Conservation (phyloP, 345 rosid species). For the Jatropha curcas region DNA sequence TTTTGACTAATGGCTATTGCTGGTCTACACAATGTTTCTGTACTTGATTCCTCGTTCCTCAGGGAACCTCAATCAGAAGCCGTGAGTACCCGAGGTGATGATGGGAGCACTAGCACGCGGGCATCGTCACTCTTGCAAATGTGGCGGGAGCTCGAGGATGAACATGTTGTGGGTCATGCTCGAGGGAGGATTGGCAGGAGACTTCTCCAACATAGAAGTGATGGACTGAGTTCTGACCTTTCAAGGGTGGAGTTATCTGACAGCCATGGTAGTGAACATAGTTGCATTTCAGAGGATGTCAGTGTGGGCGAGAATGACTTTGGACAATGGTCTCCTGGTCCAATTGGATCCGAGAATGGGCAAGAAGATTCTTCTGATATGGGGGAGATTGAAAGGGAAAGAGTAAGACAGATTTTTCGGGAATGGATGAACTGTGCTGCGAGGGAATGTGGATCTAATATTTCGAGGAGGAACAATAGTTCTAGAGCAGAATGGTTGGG, state of each 20-base stretch:
- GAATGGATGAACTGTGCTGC: conserved; percentile 77
- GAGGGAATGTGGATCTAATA: conserved; percentile 49
- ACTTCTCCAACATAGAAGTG: conserved; percentile 45
- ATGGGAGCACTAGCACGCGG: conserved; percentile 61
- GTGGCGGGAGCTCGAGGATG: conserved; percentile 94
- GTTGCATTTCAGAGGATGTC: conserved; percentile 42
- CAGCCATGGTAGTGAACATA: conserved; percentile 38
- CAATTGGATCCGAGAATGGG: conserved; percentile 48
- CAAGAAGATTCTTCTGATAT: conserved; percentile 61
- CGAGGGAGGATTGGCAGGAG: conserved; percentile 58
- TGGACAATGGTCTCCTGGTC: conserved; percentile 60
- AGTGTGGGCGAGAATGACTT: conserved; percentile 48
- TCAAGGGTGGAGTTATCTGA: conserved; percentile 42
- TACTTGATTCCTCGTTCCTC: conserved; percentile 66
- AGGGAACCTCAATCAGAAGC: conserved; percentile 64
- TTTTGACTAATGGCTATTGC: conserved; percentile 69
- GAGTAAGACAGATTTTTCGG: conserved; percentile 83
- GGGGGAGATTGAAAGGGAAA: conserved; percentile 78
- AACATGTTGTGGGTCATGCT: conserved; percentile 61
- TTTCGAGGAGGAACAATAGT: conserved; percentile 42
- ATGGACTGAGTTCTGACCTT: conserved; percentile 34
- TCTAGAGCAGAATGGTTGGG: conserved; percentile 79
- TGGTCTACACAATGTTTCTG: conserved; percentile 73
- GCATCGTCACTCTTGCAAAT: conserved; percentile 75
- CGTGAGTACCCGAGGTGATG: conserved; percentile 51